These are phyloP conservation scores for Zymoseptoria pseudotritici DNA, from an alignment of 2,329 filamentous ascomycete genomes.

Conservation along the genomic window DNA sequence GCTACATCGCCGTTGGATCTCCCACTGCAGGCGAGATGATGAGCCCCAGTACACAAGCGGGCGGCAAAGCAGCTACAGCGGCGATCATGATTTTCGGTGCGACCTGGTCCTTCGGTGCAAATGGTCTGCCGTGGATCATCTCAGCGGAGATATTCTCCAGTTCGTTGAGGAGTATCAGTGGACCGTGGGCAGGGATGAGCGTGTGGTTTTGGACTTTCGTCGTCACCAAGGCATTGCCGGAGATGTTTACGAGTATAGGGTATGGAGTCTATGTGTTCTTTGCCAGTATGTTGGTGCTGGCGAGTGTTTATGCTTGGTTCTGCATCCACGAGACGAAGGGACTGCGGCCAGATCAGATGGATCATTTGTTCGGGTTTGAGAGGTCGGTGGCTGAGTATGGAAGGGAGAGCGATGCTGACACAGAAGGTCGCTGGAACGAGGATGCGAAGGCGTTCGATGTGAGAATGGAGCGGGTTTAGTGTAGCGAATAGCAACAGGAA, in stretches of 20 bases:
- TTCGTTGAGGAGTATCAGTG: slow-evolving; percentile 32
- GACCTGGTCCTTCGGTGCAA: slow-evolving; percentile 34
- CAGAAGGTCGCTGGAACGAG: neutral
- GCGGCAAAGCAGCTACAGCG: slow-evolving; percentile 33
- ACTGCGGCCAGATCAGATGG: slow-evolving; percentile 33
- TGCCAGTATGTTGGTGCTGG: slow-evolving; percentile 31
- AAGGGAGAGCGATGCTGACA: neutral
- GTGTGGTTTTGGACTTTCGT: slow-evolving; percentile 33
- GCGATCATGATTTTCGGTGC: slow-evolving; percentile 37
- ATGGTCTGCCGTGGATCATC: slow-evolving; percentile 39
- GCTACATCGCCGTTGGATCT: slow-evolving; percentile 31
- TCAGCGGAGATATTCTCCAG: slow-evolving; percentile 38
- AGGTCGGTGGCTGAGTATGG: neutral
- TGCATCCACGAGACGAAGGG: slow-evolving; percentile 36
- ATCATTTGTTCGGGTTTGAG: slow-evolving; percentile 30
- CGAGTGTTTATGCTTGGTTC: slow-evolving; percentile 34
- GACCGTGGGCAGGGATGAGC: slow-evolving; percentile 31
- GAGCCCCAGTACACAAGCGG: slow-evolving; percentile 29
- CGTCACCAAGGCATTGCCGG: slow-evolving; percentile 35
- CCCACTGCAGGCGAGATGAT: slow-evolving; percentile 24
- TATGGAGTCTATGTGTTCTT: slow-evolving; percentile 38
- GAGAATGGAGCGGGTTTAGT: neutral
- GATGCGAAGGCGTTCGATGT: neutral
- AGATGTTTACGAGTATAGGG: slow-evolving; percentile 35
- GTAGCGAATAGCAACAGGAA: neutral